These are phyloP conservation scores for Calendula officinalis DNA, from an alignment of 129 eudicot genomes.

Conservation along the genomic window DNA sequence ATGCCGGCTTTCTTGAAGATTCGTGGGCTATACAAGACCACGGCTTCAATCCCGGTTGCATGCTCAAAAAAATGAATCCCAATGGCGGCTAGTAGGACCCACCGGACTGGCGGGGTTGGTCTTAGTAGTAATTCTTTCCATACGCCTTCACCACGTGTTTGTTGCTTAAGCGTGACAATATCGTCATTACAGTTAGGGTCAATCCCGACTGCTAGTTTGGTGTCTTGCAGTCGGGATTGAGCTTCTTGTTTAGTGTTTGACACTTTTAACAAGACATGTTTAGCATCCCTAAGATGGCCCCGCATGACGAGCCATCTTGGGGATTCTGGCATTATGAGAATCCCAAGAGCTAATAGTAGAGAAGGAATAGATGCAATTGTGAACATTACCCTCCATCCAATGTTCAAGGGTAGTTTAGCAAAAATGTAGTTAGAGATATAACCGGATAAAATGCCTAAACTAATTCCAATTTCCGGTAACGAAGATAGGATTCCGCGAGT, in stretches of 20 bases:
- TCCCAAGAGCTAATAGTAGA: slow-evolving; percentile 52
- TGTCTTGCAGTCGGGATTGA: slow-evolving; percentile 49
- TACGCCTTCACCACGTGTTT: slow-evolving; percentile 34
- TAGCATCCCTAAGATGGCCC: slow-evolving; percentile 61
- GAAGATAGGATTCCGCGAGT: slow-evolving; percentile 65
- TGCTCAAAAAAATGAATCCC: slow-evolving; percentile 92
- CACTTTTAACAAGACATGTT: slow-evolving; percentile 36
- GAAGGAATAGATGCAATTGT: slow-evolving; percentile 65
- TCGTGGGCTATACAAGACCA: slow-evolving; percentile 62
- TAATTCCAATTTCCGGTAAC: slow-evolving; percentile 69
- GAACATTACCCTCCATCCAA: slow-evolving; percentile 82
- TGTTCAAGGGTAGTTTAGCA: slow-evolving; percentile 27
- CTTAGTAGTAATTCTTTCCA: slow-evolving; percentile 63
- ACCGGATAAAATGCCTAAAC: slow-evolving; percentile 62
- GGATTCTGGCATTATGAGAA: slow-evolving; percentile 76
- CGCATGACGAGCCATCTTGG: slow-evolving; percentile 82
- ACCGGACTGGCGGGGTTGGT: slow-evolving; percentile 62
- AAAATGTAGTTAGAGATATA: slow-evolving; percentile 61
- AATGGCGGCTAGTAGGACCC: slow-evolving; percentile 62
- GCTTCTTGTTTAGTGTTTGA: slow-evolving; percentile 57
- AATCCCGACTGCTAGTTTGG: slow-evolving; percentile 54
- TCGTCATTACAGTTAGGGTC: slow-evolving; percentile 44
- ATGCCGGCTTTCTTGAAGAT: slow-evolving; percentile 74
- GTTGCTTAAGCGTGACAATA: slow-evolving; percentile 22
- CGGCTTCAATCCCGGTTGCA: slow-evolving; percentile 77